Conservation (phyloP, 2,329 filamentous ascomycete genomes). For the Microdochium nivale region DNA sequence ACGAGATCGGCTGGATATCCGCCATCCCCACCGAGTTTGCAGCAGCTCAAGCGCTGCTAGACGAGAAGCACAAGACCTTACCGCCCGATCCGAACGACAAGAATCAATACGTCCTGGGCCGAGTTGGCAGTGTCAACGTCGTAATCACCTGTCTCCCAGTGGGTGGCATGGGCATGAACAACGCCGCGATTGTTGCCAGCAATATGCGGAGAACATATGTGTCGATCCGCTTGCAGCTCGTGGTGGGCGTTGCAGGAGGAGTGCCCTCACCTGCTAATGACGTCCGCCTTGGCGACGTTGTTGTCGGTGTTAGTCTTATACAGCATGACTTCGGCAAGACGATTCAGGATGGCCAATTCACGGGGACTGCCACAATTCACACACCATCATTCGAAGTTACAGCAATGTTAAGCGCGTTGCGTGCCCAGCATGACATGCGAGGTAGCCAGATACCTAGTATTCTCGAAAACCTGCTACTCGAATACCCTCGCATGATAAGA, state of each 20-base stretch:
- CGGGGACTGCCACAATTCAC: slow-evolving; percentile 5
- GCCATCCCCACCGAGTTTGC: slow-evolving; percentile 15
- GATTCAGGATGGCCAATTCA: not conserved
- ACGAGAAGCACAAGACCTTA: slow-evolving; percentile 11
- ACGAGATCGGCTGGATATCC: slow-evolving; percentile 23
- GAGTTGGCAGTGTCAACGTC: slow-evolving; percentile 20
- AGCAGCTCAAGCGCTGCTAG: slow-evolving; percentile 18
- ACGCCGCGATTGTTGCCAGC: no score
- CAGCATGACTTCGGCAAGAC: slow-evolving; percentile 8
- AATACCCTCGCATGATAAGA: no score
- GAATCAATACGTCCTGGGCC: slow-evolving; percentile 18
- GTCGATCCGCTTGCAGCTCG: slow-evolving; percentile 3
- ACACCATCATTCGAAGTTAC: not conserved
- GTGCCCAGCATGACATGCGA: no score
- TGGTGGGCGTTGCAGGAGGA: slow-evolving; percentile 19
- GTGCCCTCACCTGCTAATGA: slow-evolving; percentile 10
- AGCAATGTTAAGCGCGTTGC: not conserved
- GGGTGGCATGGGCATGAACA: not conserved
- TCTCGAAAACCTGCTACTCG: no score
- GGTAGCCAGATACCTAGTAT: no score
- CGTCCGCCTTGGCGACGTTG: slow-evolving; percentile 16
- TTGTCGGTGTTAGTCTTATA: slow-evolving; percentile 9
- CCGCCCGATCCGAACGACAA: slow-evolving; percentile 7
- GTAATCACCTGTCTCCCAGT: slow-evolving; percentile 15
- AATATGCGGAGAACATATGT: not conserved